phyloP scores from a whole-genome alignment of 352 stramenopile species.

The Stramenopiles sp. region DNA sequence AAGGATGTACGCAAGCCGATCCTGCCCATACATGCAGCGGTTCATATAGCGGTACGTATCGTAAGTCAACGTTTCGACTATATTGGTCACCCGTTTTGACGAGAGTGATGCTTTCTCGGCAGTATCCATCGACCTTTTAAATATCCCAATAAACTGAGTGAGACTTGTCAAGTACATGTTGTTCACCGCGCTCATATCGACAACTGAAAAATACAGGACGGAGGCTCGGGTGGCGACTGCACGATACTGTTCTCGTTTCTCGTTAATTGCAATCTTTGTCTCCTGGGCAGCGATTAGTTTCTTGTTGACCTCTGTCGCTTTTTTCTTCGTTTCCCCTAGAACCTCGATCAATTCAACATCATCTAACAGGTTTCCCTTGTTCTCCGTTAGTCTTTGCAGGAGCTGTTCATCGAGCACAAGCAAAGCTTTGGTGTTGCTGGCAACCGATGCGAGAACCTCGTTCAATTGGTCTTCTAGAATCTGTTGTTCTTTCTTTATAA shows the following conservation, averaged over 20 bases:
- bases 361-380: conserved; percentile 90
- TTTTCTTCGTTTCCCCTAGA: conserved; percentile 91
- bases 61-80: conserved; percentile 98
- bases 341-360: conserved; percentile 95
- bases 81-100: conserved; percentile 90
- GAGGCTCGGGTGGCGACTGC: conserved; percentile 86
- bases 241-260: conserved; percentile 94
- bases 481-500: conserved; percentile 93
- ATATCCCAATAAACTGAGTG: conserved; percentile 88
- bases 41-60: conserved; percentile 97
- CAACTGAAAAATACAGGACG: conserved; percentile 94
- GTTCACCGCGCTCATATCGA: conserved; percentile 92
- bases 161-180: conserved; percentile 98
- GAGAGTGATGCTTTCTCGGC: conserved; percentile 87
- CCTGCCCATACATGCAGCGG: conserved; percentile 83
- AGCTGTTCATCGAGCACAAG: conserved; percentile 81
- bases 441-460: conserved; percentile 91
- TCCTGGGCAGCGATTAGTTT: conserved; percentile 89
- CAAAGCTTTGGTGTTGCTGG: conserved; percentile 90
- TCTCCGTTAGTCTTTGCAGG: conserved; percentile 82
- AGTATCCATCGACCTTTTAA: conserved; percentile 92
- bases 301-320: conserved; percentile 88
- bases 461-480: conserved; percentile 92
- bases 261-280: conserved; percentile 86
- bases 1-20: conserved; percentile 95